Evolutionary conservation across 306 rosid genomes (phyloP).

Genomic region (Chamaecrista fasciculata): DNA sequence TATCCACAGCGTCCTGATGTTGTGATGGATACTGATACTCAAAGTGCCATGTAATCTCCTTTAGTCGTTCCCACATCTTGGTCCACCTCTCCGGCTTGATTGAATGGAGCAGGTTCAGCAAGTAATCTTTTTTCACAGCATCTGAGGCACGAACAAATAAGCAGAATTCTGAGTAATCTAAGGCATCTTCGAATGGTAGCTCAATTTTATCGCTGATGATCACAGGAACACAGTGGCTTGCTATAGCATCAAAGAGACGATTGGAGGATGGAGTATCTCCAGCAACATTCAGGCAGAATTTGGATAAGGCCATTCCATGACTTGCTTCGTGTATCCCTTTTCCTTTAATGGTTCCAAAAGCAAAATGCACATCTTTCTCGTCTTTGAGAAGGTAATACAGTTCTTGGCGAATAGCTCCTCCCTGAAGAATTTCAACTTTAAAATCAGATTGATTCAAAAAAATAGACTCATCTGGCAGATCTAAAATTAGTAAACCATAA

Average conservation of each 20-base stretch:
- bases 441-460: background rate
- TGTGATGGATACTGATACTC: constrained; percentile 81
- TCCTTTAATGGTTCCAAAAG: constrained; percentile 67
- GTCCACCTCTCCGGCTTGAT: constrained; percentile 63
- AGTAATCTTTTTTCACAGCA: constrained; percentile 60
- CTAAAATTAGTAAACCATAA: background rate
- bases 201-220: constrained; percentile 83
- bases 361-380: constrained; percentile 70
- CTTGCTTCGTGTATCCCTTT: constrained; percentile 68
- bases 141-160: constrained; percentile 58
- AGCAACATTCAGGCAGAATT: constrained; percentile 82
- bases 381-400: constrained; percentile 85
- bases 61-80: constrained; percentile 76
- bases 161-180: constrained; percentile 82
- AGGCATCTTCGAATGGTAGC: constrained; percentile 79
- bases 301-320: constrained; percentile 79
- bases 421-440: constrained; percentile 48
- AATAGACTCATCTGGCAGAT: background rate
- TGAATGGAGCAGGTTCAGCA: constrained; percentile 64
- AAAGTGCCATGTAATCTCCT: constrained; percentile 54
- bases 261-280: constrained; percentile 96
- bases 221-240: constrained; percentile 90
- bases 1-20: constrained; percentile 70
- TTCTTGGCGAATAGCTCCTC: constrained; percentile 89
- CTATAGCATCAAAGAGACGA: constrained; percentile 84